Evolutionary conservation across 768 basidiomycete genomes (phyloP).

Genomic region (Termitomyces sp.): DNA sequence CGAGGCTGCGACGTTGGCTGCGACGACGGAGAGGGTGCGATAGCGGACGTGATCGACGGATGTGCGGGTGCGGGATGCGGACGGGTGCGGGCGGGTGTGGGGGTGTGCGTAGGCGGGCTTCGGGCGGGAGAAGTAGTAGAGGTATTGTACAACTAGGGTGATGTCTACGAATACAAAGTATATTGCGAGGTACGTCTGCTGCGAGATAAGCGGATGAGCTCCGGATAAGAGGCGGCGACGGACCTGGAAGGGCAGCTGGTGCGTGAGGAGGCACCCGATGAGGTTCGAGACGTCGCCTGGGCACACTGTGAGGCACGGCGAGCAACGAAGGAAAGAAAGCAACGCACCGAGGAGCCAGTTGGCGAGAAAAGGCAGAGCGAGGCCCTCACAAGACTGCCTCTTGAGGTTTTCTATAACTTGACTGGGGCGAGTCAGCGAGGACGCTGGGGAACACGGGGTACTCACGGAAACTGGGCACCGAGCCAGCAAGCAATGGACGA

Average conservation of each 20-base stretch:
- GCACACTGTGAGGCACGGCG: not conserved
- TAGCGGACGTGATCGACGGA: conserved; percentile 61
- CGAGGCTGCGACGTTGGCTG: conserved; percentile 68
- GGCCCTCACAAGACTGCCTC: conserved; percentile 79
- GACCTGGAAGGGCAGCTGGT: conserved; percentile 94
- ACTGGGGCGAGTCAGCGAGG: conserved; percentile 32
- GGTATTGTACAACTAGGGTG: conserved; percentile 72
- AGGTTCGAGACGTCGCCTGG: conserved; percentile 92
- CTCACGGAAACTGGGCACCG: conserved; percentile 86
- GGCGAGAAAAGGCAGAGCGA: conserved; percentile 88
- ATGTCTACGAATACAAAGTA: conserved; percentile 90
- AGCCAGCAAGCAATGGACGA: conserved; percentile 78
- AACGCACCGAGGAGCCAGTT: conserved; percentile 88
- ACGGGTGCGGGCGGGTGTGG: conserved; percentile 39
- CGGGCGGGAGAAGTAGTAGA: conserved; percentile 59
- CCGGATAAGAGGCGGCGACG: conserved; percentile 16
- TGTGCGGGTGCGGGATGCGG: conserved; percentile 36
- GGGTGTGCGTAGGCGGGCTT: conserved; percentile 19
- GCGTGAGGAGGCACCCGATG: conserved; percentile 85
- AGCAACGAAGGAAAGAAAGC: conserved; percentile 1
- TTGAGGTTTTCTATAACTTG: conserved; percentile 81
- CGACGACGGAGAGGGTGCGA: conserved; percentile 64
- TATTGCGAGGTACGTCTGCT: conserved; percentile 81
- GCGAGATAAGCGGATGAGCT: conserved; percentile 1
- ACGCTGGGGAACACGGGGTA: conserved; percentile 11